A percentile compares a stretch with the other conserved stretches of the same genome.
Conservation (phyloP, 2,329 filamentous ascomycete species). For the Mariannaea sp. region DNA sequence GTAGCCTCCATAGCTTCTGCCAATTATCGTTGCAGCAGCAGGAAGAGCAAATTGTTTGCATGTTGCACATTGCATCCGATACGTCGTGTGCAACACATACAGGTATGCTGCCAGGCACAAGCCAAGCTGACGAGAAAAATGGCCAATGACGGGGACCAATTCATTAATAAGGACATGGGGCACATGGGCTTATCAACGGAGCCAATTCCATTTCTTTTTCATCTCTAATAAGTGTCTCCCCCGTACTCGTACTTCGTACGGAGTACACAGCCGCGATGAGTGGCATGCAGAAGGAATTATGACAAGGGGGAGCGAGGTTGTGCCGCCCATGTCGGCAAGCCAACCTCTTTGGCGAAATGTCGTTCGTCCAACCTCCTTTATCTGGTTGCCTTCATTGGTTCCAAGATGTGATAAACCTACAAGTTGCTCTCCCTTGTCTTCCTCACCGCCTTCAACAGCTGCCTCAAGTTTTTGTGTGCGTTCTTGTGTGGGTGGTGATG, state of each 20-base stretch:
- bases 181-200: no score
- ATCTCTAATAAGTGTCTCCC: no score
- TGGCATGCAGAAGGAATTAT: no score
- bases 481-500: not conserved
- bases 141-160: not conserved
- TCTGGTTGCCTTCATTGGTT: not conserved
- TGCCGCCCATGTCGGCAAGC: no score
- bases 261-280: not conserved
- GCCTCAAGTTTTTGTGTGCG: not conserved
- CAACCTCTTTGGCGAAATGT: no score
- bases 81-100: not conserved
- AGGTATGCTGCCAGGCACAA: not conserved
- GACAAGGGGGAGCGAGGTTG: no score
- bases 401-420: no score
- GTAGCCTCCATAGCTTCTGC: not conserved
- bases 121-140: not conserved
- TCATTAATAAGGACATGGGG: not conserved
- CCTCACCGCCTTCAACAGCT: not conserved
- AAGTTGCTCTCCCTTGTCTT: not conserved
- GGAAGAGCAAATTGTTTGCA: not conserved
- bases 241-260: not conserved
- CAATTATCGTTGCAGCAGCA: not conserved
- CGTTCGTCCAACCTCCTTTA: not conserved
- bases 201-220: no score
- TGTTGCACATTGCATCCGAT: not conserved